Evolutionary conservation across 2,329 filamentous ascomycete genomes (phyloP).

Genomic region (Lasiodiplodia theobromae): DNA sequence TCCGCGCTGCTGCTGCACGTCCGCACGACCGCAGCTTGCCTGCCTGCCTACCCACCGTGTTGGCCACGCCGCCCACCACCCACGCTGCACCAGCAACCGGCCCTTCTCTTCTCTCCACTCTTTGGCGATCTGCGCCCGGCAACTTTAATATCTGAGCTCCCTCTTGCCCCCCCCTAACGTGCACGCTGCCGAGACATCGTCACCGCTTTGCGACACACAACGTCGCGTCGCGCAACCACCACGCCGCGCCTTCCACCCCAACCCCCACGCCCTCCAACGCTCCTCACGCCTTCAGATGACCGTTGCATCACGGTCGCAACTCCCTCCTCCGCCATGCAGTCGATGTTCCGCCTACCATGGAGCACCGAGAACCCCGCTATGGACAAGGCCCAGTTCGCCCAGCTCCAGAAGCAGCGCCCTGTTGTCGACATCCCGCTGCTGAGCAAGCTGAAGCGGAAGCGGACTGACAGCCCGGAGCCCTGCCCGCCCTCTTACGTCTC

Average conservation of each 20-base stretch:
- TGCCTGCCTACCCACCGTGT: constrained; percentile 21
- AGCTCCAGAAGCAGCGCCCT: constrained; percentile 50
- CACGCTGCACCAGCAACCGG: constrained; percentile 28
- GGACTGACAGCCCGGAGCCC: constrained; percentile 57
- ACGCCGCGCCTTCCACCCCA: constrained; percentile 13
- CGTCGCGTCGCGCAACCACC: constrained; percentile 30
- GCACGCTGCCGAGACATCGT: constrained; percentile 29
- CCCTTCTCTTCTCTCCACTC: constrained; percentile 30
- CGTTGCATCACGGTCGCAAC: constrained; percentile 46
- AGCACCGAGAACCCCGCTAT: constrained; percentile 52
- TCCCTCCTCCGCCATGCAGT: constrained; percentile 54
- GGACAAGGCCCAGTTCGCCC: constrained; percentile 51
- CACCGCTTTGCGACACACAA: constrained; percentile 26
- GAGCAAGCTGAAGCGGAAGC: constrained; percentile 66
- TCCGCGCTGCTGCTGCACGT: constrained; percentile 11
- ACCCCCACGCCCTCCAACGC: constrained; percentile 40
- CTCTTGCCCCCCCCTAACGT: constrained; percentile 21
- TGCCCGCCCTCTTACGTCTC: constrained; percentile 36
- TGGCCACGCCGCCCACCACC: constrained; percentile 23
- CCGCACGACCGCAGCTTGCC: constrained; percentile 9
- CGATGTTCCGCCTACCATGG: constrained; percentile 60
- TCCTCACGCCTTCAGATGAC: constrained; percentile 47
- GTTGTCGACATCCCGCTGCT: constrained; percentile 56
- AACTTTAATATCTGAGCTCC: constrained; percentile 30
- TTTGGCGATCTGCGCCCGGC: constrained; percentile 28